Percentiles rank a stretch among this genome's conserved stretches.
Evolutionary conservation across 257 asterid genomes (phyloP).

Genomic region (Euphrasia confusa): DNA sequence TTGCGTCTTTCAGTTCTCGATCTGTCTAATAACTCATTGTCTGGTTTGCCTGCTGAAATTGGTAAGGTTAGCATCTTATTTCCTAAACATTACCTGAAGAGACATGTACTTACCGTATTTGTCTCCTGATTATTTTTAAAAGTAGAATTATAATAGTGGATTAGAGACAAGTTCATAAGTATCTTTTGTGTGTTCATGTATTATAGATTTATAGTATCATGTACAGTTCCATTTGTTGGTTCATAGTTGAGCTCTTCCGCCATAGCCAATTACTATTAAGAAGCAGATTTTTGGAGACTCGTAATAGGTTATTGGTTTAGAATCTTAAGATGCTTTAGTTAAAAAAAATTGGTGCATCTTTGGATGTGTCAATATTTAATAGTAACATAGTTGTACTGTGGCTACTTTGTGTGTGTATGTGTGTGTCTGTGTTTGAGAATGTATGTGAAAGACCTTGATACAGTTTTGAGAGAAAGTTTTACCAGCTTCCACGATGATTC

Average conservation of each 20-base stretch:
- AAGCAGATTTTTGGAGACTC: conserved; percentile 12
- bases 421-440: conserved; percentile 5
- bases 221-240: neutral
- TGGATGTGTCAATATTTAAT: neutral
- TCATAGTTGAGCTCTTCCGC: conserved; percentile 4
- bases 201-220: neutral
- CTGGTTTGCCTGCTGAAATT: conserved; percentile 88
- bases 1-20: conserved; percentile 77
- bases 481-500: conserved; percentile 10
- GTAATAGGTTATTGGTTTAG: conserved; percentile 1
- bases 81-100: conserved; percentile 22
- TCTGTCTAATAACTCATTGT: conserved; percentile 85
- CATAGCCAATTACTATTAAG: conserved; percentile 7
- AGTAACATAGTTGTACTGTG: neutral
- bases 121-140: conserved; percentile 9
- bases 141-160: conserved; percentile 1
- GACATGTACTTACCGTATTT: neutral
- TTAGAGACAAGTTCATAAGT: neutral
- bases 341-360: neutral
- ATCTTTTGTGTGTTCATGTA: neutral
- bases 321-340: neutral
- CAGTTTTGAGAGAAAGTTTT: neutral
- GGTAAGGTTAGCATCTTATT: conserved; percentile 63
- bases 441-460: neutral
- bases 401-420: conserved; percentile 3